phyloP scores from a whole-genome alignment of 2,329 filamentous ascomycete species.

The Magnaporthiopsis poae region DNA sequence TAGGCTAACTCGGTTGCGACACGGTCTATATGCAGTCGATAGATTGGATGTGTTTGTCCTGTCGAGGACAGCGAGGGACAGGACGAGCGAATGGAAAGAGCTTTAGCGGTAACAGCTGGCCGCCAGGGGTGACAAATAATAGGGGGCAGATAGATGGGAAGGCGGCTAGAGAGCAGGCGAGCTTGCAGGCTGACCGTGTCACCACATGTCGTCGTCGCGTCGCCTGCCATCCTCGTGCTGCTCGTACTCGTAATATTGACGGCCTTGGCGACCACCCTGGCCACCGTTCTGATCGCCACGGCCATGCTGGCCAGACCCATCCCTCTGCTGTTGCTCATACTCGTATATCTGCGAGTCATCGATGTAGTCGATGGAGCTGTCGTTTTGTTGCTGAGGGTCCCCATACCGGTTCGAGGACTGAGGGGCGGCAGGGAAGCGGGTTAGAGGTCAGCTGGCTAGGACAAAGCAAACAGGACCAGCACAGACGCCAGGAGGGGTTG shows the following conservation, averaged over 20 bases:
- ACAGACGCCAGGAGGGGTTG: not conserved
- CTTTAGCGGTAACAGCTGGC: not conserved
- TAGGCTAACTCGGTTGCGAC: not conserved
- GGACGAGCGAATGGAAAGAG: not conserved
- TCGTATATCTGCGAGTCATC: conserved; percentile 26
- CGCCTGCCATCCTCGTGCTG: conserved; percentile 12
- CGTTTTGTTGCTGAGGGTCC: conserved; percentile 16
- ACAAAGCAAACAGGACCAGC: not conserved
- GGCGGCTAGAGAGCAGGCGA: not conserved
- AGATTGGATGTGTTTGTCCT: not conserved
- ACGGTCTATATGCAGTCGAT: not conserved
- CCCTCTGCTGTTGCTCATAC: conserved; percentile 22
- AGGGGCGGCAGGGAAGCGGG: not conserved
- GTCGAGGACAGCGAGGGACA: not conserved
- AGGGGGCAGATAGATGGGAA: not conserved
- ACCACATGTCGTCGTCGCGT: conserved; percentile 19
- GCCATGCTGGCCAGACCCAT: conserved; percentile 1
- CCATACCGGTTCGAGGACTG: conserved; percentile 23
- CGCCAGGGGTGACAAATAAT: not conserved
- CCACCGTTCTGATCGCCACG: conserved; percentile 9
- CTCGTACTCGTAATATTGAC: conserved; percentile 18
- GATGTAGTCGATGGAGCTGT: conserved; percentile 21
- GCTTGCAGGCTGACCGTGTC: conserved; percentile 1
- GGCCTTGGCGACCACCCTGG: conserved; percentile 3
- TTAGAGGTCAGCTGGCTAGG: conserved; percentile 2